Conservation (phyloP, 306 rosid species). For the Prosopis cineraria region DNA sequence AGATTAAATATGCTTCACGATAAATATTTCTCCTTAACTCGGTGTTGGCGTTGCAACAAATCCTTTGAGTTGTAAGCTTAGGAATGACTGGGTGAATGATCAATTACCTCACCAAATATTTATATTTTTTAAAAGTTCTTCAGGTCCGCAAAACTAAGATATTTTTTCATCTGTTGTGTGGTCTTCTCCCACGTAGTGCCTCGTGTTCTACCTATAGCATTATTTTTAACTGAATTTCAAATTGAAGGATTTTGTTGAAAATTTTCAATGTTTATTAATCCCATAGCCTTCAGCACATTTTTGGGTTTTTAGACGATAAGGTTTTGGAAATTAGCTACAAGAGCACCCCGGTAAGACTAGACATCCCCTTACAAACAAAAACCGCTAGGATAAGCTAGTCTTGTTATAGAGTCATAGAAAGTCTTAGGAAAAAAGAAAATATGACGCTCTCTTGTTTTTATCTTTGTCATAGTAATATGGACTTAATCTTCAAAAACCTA, state of each 20-base stretch:
- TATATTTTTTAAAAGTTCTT: not conserved
- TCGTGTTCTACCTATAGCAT: constrained; percentile 16
- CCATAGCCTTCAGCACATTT: not conserved
- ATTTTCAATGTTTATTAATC: constrained; percentile 7
- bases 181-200: constrained; percentile 18
- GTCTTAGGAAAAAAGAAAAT: not conserved
- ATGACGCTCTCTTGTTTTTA: constrained; percentile 5
- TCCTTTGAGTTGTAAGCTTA: not conserved
- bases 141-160: constrained; percentile 1
- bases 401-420: not conserved
- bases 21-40: not conserved
- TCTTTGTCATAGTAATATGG: not conserved
- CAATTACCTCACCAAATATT: constrained; percentile 19
- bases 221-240: constrained; percentile 11
- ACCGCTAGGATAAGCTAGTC: not conserved
- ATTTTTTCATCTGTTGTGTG: constrained; percentile 22
- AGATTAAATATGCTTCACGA: not conserved
- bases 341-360: not conserved
- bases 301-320: not conserved
- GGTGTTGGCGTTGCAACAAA: constrained; percentile 12
- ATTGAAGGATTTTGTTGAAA: constrained; percentile 12
- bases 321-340: constrained; percentile 22
- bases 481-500: constrained; percentile 6
- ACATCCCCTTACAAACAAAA: not conserved
- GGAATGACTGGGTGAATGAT: constrained; percentile 6